These are phyloP conservation scores for Cryptosporidium ryanae DNA, from an alignment of 169 alveolate genomes.

Conservation along the genomic window DNA sequence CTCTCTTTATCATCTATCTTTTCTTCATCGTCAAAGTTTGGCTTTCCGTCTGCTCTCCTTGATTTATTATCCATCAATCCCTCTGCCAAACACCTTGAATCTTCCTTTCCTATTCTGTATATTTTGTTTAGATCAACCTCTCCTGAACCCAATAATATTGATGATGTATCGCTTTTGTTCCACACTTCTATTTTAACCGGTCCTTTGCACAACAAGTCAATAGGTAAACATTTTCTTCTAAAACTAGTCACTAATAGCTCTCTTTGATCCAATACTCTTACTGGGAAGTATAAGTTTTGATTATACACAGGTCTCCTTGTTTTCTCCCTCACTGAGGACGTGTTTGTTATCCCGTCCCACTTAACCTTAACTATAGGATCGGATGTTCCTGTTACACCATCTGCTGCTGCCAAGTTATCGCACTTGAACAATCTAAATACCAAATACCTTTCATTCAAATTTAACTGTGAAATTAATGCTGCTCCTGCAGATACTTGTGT, in stretches of 20 bases:
- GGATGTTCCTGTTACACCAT: constrained; percentile 84
- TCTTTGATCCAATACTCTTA: constrained; percentile 83
- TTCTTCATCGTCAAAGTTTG: constrained; percentile 78
- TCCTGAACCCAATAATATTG: constrained; percentile 84
- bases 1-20: constrained; percentile 14
- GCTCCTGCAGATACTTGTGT: constrained; percentile 79
- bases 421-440: constrained; percentile 84
- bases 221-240: constrained; percentile 84
- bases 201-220: constrained; percentile 86
- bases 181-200: constrained; percentile 87
- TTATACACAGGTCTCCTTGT: constrained; percentile 84
- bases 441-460: constrained; percentile 77
- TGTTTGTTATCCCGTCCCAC: constrained; percentile 87
- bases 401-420: constrained; percentile 84
- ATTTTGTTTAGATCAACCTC: constrained; percentile 82
- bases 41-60: constrained; percentile 76
- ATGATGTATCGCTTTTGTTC: constrained; percentile 84
- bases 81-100: constrained; percentile 78
- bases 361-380: constrained; percentile 87
- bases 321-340: constrained; percentile 80
- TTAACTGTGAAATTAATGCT: constrained; percentile 78
- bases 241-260: constrained; percentile 82
- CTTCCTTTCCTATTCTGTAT: constrained; percentile 78
- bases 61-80: constrained; percentile 38
- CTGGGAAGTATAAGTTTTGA: constrained; percentile 88